Evolutionary conservation across 345 rosid genomes (phyloP), one percentile per base, ranked within the genome.

Genomic region (Camelina neglecta): DNA sequence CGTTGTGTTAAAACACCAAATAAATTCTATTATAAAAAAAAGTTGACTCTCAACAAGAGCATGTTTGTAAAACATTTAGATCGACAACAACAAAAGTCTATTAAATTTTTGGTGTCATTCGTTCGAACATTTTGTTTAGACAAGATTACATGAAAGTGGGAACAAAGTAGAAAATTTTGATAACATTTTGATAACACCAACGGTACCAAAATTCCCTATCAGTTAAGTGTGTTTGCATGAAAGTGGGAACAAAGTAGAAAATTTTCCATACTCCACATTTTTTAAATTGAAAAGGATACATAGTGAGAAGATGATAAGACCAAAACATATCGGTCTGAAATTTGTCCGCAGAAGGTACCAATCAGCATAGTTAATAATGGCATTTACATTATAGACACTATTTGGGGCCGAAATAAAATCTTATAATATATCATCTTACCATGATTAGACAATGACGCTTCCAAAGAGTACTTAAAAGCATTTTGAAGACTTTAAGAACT

Each of bases 381-480:
- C 58, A 65, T 21, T 65, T 66, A 39, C 61, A 23, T 13, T 33
- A 41, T 29, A 55, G 11, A 33, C 60, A 18, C 47, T 57, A 24
- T 74, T 35, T 45, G 72, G 41, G 41, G 11, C 53, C 35, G 9
- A 23, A 48, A 44, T 65, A 35, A 15, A 33, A 9, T 51, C 35
- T 12, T 24, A 47, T 57, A 11, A 11, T 57, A 65, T 56, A 74
- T 74, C 10, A 44, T 57, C 29, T 48, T 38, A 74, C 33, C 53
- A 65, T 57, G 11, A 57, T 56, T 56, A 67, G 78, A 58, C 15
- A 58, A 38, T 58, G 54, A 49, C 73, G 48, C 24, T 66, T 66
- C 39, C 53, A 48, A 36, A 36, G 60, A 65, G 44, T 58, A 48
- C 35, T 38, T 6, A 2, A 24, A 8, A 9, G 11, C 54, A 18